Conservation (phyloP, 2,329 filamentous ascomycete species). For the Sporothrix variecibatus region DNA sequence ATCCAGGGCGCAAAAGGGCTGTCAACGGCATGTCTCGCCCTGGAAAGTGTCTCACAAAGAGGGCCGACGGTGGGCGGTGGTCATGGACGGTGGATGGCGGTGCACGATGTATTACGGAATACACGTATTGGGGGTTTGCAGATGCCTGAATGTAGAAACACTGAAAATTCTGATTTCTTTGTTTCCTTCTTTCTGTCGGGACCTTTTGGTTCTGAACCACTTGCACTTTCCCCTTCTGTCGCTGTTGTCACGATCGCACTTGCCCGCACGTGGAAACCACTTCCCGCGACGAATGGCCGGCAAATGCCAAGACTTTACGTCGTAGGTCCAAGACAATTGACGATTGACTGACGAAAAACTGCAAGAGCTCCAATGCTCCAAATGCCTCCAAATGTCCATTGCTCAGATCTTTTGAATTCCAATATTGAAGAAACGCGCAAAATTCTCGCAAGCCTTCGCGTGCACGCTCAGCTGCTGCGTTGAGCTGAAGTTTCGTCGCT, state of each 20-base stretch:
- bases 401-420: not conserved
- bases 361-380: not conserved
- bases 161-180: conserved; percentile 6
- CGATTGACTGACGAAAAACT: not conserved
- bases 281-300: not conserved
- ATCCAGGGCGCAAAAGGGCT: not conserved
- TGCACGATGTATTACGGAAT: not conserved
- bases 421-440: not conserved
- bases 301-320: conserved; percentile 12
- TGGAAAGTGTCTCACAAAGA: not conserved
- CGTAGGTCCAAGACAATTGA: not conserved
- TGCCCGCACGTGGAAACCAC: conserved; percentile 13
- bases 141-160: not conserved
- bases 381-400: not conserved
- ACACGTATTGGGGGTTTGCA: not conserved
- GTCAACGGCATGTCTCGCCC: conserved; percentile 7
- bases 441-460: not conserved
- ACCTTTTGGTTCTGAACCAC: not conserved
- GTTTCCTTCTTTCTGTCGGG: not conserved
- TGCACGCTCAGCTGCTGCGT: not conserved
- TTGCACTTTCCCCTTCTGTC: not conserved
- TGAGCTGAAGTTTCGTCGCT: not conserved
- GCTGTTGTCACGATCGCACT: not conserved
- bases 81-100: not conserved
- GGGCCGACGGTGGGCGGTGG: not conserved